Evolutionary conservation across 2,329 filamentous ascomycete genomes (phyloP), one percentile per base, ranked within the genome.

Genomic region (Colletotrichum sp.): DNA sequence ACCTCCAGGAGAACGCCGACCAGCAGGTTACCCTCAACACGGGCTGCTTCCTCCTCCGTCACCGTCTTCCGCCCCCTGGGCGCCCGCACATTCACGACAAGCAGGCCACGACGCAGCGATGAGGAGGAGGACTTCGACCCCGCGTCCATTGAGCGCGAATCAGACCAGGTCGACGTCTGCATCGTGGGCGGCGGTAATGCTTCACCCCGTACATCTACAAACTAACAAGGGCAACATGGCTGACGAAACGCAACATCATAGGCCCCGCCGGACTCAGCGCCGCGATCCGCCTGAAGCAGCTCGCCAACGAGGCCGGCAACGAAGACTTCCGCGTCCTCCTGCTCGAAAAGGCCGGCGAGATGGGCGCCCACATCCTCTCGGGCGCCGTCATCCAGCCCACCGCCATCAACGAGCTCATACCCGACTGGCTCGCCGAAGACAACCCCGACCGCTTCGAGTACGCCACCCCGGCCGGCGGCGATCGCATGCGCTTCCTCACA

Each of bases 401-500:
- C 36, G 94, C 96, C 4, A 91, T 99, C 80, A 92, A 97, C 80
- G 96, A 99, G 85, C 91, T 99, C 69, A 89, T 99, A 63, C 97
- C 97, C 62, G 94, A 98, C 87, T 99, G 97, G 97, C 92, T 97
- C 64, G 92, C 94, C 79, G 95, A 98, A 85, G 92, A 94, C 79
- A 99, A 99, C 85, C 94, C 95, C 59, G 94, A 93, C 79, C 93
- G 95, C 78, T 99, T 99, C 87, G 92, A 96, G 85, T 90, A 95
- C 85, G 95, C 94, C 75, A 99, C 97, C 2, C 94, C 96, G 24
- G 96, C 96, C 6, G 94, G 92, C 78, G 88, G 88, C 66, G 97
- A 99, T 82, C 94, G 93, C 86, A 98, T 99, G 96, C 94, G 95
- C 80, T 98, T 98, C 86, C 90, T 99, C 77, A 99, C 96, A 21